phyloP scores from a whole-genome alignment of 108 stramenopile genomes.

The Cyclostephanos invisitatus region DNA sequence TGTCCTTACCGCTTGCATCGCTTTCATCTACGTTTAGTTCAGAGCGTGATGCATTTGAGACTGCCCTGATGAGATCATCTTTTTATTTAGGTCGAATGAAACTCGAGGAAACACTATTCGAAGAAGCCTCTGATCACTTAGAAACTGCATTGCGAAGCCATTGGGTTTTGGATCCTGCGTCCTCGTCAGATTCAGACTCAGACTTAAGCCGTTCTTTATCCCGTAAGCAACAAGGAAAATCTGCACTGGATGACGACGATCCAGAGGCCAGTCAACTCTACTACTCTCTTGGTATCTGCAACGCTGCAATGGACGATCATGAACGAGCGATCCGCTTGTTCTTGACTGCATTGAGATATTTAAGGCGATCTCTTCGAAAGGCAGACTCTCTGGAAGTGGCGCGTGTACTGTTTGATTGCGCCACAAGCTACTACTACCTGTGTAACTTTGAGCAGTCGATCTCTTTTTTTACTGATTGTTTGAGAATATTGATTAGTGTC shows the following conservation, averaged over 20 bases:
- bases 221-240: slow-evolving; percentile 16
- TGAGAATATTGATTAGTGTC: slow-evolving; percentile 29
- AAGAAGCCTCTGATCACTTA: slow-evolving; percentile 39
- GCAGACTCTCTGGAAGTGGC: slow-evolving; percentile 42
- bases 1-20: slow-evolving; percentile 20
- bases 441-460: slow-evolving; percentile 48
- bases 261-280: slow-evolving; percentile 47
- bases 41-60: slow-evolving; percentile 29
- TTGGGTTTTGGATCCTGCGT: slow-evolving; percentile 45
- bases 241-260: slow-evolving; percentile 27
- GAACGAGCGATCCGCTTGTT: slow-evolving; percentile 51
- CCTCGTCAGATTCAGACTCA: slow-evolving; percentile 46
- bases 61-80: slow-evolving; percentile 31
- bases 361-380: slow-evolving; percentile 32
- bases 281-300: slow-evolving; percentile 40
- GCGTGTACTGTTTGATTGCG: slow-evolving; percentile 47
- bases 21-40: slow-evolving; percentile 19
- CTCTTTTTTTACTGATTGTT: slow-evolving; percentile 39
- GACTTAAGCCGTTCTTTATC: slow-evolving; percentile 29
- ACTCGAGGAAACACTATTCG: slow-evolving; percentile 23
- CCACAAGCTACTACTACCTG: slow-evolving; percentile 49
- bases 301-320: slow-evolving; percentile 49
- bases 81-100: slow-evolving; percentile 27
- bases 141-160: slow-evolving; percentile 38
- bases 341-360: slow-evolving; percentile 45